phyloP scores from a whole-genome alignment of 495 filamentous ascomycete species.

The Chaetomidium leptoderma region DNA sequence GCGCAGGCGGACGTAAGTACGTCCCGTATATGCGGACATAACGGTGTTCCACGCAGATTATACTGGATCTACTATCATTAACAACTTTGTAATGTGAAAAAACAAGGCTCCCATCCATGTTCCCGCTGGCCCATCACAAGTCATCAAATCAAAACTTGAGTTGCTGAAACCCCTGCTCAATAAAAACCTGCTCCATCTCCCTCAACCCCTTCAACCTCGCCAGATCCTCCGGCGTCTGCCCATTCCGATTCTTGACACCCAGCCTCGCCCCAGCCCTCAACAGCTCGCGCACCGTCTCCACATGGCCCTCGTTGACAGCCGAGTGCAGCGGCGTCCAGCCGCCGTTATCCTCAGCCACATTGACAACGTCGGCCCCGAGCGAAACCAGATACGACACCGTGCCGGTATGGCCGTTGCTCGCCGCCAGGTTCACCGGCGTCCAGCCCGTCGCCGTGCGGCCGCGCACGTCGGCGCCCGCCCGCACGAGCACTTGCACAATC shows the following conservation, averaged over 20 bases:
- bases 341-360: background rate
- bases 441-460: background rate
- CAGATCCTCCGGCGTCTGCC: background rate
- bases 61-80: too few species aligned
- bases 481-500: background rate
- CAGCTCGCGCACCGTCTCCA: background rate
- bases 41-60: too few species aligned
- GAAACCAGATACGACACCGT: background rate
- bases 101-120: too few species aligned
- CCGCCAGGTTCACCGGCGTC: background rate
- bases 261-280: background rate
- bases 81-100: too few species aligned
- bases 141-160: background rate
- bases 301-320: background rate
- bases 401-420: background rate
- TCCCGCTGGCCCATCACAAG: too few species aligned
- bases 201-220: background rate
- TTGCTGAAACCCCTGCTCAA: background rate
- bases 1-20: too few species aligned
- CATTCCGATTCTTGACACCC: background rate
- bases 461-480: background rate
- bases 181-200: background rate
- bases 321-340: background rate
- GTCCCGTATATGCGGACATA: too few species aligned
- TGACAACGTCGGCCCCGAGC: background rate